These are phyloP conservation scores for Moesziomyces sp. DNA, from an alignment of 1,284 basidiomycete genomes.

Conservation along the genomic window DNA sequence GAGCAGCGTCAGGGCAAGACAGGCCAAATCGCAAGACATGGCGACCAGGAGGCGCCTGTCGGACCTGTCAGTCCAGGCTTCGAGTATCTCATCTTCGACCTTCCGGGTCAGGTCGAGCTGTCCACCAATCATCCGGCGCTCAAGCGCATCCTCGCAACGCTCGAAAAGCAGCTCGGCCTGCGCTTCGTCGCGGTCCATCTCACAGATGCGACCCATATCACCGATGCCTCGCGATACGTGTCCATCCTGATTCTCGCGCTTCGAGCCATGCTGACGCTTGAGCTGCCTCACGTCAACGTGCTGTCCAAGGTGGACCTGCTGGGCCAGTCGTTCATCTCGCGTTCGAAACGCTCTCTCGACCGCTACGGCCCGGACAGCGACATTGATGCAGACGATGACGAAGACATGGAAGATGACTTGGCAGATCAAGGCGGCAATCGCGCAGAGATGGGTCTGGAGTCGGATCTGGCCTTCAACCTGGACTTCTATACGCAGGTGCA, in stretches of 20 bases:
- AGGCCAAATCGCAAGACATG: conserved; percentile 18
- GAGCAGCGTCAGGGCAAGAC: conserved; percentile 46
- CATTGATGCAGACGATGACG: conserved; percentile 22
- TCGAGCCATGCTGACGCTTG: conserved; percentile 96
- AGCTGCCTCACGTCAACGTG: conserved; percentile 96
- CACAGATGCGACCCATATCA: conserved; percentile 95
- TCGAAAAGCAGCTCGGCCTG: conserved; percentile 76
- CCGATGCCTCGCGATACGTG: conserved; percentile 93
- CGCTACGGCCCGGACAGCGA: conserved; percentile 20
- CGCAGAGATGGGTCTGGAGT: conserved; percentile 21
- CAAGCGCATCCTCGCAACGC: conserved; percentile 79
- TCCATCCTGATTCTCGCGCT: conserved; percentile 90
- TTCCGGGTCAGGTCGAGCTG: conserved; percentile 96
- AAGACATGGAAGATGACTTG: not conserved
- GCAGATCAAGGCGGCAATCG: not conserved
- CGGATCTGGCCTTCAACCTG: conserved; percentile 82
- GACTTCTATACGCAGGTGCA: conserved; percentile 99
- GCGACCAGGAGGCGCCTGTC: conserved; percentile 19
- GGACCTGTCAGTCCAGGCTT: conserved; percentile 66
- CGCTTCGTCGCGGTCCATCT: conserved; percentile 93
- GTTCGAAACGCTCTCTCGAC: conserved; percentile 26
- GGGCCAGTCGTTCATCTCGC: conserved; percentile 31
- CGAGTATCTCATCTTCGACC: conserved; percentile 88
- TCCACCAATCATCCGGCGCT: conserved; percentile 83
- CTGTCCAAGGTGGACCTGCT: conserved; percentile 94